These are phyloP conservation scores for Cyanophora paradoxa DNA, from an alignment of 78 protist genomes.

Conservation along the genomic window DNA sequence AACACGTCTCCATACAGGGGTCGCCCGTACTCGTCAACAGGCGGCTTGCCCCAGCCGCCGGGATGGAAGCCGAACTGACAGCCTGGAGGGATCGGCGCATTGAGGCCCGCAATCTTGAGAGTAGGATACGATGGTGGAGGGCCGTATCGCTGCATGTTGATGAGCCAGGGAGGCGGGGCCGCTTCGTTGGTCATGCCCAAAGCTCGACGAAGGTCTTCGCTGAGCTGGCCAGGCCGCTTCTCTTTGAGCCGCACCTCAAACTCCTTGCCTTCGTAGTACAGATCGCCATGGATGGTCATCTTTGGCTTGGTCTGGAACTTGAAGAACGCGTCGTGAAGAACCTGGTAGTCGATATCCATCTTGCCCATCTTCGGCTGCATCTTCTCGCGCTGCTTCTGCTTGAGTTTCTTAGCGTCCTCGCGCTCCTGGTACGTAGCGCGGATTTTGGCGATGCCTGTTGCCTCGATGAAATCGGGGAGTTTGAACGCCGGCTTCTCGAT, in stretches of 20 bases:
- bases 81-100: slow-evolving; percentile 95
- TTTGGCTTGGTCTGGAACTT: slow-evolving; percentile 78
- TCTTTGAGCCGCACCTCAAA: slow-evolving; percentile 19
- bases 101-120: slow-evolving; percentile 91
- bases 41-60: slow-evolving; percentile 95
- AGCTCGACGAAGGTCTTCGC: slow-evolving; percentile 29
- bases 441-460: slow-evolving; percentile 91
- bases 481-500: slow-evolving; percentile 79
- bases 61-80: slow-evolving; percentile 70
- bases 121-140: slow-evolving; percentile 96
- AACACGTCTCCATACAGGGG: slow-evolving; percentile 85
- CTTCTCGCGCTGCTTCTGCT: slow-evolving; percentile 16
- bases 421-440: slow-evolving; percentile 66
- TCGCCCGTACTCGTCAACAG: slow-evolving; percentile 73
- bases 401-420: slow-evolving; percentile 43
- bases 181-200: slow-evolving; percentile 37
- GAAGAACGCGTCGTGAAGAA: slow-evolving; percentile 95
- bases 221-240: slow-evolving; percentile 24
- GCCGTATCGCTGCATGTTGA: slow-evolving; percentile 88
- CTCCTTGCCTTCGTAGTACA: slow-evolving; percentile 53
- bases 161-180: slow-evolving; percentile 93
- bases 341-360: slow-evolving; percentile 87
- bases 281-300: slow-evolving; percentile 59
- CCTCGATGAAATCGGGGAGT: slow-evolving; percentile 91
- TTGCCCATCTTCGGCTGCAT: slow-evolving; percentile 70